These are phyloP conservation scores for Emericellopsis terricola DNA, from an alignment of 495 filamentous ascomycete species.

Conservation along the genomic window DNA sequence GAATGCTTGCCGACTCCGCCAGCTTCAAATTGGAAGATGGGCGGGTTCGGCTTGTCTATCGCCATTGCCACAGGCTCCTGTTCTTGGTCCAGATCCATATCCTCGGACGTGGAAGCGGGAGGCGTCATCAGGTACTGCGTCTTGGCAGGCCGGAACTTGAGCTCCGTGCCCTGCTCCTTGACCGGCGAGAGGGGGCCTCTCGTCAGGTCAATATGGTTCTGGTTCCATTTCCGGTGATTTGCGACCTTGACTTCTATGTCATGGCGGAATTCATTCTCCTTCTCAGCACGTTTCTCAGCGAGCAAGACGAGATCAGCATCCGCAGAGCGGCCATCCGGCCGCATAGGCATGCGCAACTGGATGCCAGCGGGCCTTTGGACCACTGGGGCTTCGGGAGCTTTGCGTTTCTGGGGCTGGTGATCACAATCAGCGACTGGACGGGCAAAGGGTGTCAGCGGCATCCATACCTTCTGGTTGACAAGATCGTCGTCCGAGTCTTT, in stretches of 20 bases:
- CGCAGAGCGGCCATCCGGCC: constrained; percentile 49
- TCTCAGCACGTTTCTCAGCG: constrained; percentile 59
- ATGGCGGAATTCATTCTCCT: constrained; percentile 56
- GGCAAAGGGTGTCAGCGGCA: constrained; percentile 8
- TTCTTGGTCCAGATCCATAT: constrained; percentile 29
- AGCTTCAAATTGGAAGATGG: constrained; percentile 16
- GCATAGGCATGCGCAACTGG: constrained; percentile 44
- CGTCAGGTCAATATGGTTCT: constrained; percentile 68
- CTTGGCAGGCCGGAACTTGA: constrained; percentile 49
- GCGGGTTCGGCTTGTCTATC: constrained; percentile 14
- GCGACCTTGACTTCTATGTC: constrained; percentile 66
- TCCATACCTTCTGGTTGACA: constrained; percentile 73
- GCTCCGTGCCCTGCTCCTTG: constrained; percentile 40
- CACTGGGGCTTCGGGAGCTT: constrained; percentile 34
- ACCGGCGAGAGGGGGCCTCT: constrained; percentile 62
- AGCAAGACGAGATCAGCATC: constrained; percentile 63
- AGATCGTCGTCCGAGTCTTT: constrained; percentile 91
- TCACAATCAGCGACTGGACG: constrained; percentile 10
- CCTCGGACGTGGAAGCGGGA: constrained; percentile 57
- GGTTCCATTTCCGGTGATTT: constrained; percentile 77
- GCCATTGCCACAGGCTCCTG: constrained; percentile 22
- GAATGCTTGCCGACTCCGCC: constrained; percentile 11
- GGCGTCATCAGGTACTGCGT: constrained; percentile 75
- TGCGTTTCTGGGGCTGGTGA: constrained; percentile 48
- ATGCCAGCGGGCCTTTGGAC: constrained; percentile 34